Conservation (phyloP, 116 monocot species). For the Papilionanthe hybrid region DNA sequence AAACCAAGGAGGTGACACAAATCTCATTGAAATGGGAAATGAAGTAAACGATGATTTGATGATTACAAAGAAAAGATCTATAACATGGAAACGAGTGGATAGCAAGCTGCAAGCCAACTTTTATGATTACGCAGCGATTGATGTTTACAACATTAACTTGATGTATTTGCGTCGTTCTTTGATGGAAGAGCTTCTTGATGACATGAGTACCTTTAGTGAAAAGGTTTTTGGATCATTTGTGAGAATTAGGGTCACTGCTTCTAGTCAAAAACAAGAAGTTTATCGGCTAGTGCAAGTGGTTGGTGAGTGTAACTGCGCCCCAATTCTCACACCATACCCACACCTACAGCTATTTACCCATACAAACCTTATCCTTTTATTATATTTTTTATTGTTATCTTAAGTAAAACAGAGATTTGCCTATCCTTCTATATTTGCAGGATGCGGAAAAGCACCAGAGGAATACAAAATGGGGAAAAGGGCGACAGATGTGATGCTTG, state of each 20-base stretch:
- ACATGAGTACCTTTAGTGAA: conserved; percentile 53
- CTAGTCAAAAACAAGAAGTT: conserved; percentile 78
- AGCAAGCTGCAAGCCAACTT: conserved; percentile 42
- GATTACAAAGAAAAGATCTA: conserved; percentile 46
- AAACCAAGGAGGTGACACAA: conserved; percentile 48
- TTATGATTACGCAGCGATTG: conserved; percentile 94
- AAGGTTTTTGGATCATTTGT: conserved; percentile 91
- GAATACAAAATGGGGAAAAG: conserved; percentile 80
- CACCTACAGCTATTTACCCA: background rate
- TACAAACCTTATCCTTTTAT: background rate
- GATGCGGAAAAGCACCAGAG: conserved; percentile 56
- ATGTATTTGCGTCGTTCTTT: conserved; percentile 78
- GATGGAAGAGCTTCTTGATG: conserved; percentile 85
- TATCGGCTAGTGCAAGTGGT: conserved; percentile 91
- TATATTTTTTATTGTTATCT: background rate
- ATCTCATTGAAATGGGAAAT: conserved; percentile 51
- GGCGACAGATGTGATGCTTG: conserved; percentile 70
- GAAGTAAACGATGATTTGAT: conserved; percentile 51
- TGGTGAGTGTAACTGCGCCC: conserved; percentile 38
- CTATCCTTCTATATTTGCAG: conserved; percentile 29
- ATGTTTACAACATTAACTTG: conserved; percentile 79
- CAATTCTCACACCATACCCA: background rate
- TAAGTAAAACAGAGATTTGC: background rate
- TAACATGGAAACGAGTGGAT: conserved; percentile 44
- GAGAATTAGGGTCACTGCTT: conserved; percentile 78